A percentile compares a stretch with the other conserved stretches of the same genome.
These are phyloP conservation scores for Colletotrichum eremochloae DNA, from an alignment of 2,329 filamentous ascomycete genomes.

Conservation along the genomic window DNA sequence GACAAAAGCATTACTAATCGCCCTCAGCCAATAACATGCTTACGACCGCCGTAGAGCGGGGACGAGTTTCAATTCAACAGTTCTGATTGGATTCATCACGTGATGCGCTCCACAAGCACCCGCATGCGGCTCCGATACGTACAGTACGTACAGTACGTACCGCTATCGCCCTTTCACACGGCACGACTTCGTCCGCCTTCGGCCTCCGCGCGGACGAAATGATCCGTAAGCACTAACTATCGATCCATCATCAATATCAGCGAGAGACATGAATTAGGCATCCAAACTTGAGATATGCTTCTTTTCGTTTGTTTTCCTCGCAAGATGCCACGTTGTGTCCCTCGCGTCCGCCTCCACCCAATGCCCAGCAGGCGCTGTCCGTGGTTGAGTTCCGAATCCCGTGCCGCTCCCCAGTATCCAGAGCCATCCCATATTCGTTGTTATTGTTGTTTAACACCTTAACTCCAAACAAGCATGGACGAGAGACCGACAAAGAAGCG, in stretches of 20 bases:
- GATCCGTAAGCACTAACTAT: conserved; percentile 26
- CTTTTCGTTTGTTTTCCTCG: background rate
- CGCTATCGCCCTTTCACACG: no score
- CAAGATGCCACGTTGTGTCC: background rate
- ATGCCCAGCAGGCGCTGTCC: background rate
- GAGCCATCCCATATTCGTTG: background rate
- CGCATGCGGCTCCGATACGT: no score
- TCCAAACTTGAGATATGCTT: background rate
- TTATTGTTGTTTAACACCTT: no score
- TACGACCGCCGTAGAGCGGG: background rate
- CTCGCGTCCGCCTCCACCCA: background rate
- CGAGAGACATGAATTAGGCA: background rate
- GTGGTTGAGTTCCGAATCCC: background rate
- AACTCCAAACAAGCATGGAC: conserved; percentile 18
- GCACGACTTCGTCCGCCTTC: conserved; percentile 27
- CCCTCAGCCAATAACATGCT: background rate
- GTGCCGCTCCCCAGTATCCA: background rate
- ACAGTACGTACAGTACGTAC: conserved; percentile 6
- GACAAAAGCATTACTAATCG: no score
- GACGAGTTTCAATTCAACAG: background rate
- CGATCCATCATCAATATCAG: background rate
- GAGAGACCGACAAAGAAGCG: conserved; percentile 48
- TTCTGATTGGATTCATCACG: no score
- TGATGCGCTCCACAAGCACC: no score
- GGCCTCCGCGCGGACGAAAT: conserved; percentile 34